Conservation (phyloP, 306 rosid genomes). For the Pueraria montana region DNA sequence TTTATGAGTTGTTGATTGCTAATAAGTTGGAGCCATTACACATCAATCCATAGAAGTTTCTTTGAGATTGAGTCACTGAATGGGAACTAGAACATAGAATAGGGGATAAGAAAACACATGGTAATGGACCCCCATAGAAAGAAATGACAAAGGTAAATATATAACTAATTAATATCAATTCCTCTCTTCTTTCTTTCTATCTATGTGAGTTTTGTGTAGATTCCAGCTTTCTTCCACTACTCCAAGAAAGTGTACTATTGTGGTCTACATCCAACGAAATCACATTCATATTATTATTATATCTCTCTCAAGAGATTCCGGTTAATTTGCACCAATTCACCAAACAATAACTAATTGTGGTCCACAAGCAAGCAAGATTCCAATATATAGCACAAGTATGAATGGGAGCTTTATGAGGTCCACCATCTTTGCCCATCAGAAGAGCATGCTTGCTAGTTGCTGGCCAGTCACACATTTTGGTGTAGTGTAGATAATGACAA, state of each 20-base stretch:
- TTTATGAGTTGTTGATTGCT: slow-evolving; percentile 33
- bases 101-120: background rate
- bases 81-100: slow-evolving; percentile 35
- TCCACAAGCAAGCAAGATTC: slow-evolving; percentile 45
- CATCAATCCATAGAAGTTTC: background rate
- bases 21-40: background rate
- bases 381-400: slow-evolving; percentile 20
- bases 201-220: background rate
- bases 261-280: slow-evolving; percentile 44
- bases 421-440: slow-evolving; percentile 19
- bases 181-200: background rate
- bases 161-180: background rate
- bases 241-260: slow-evolving; percentile 21
- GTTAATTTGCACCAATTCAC: slow-evolving; percentile 21
- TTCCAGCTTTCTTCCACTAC: slow-evolving; percentile 60
- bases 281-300: slow-evolving; percentile 3
- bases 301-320: slow-evolving; percentile 27
- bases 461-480: slow-evolving; percentile 17
- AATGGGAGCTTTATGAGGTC: slow-evolving; percentile 36
- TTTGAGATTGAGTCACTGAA: background rate
- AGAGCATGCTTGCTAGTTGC: slow-evolving; percentile 1
- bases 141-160: slow-evolving; percentile 35
- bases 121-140: slow-evolving; percentile 29
- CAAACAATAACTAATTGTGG: slow-evolving; percentile 32
- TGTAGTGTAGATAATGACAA: background rate